These are phyloP conservation scores for Suillus variegatus DNA, from an alignment of 768 basidiomycete species.

Conservation along the genomic window DNA sequence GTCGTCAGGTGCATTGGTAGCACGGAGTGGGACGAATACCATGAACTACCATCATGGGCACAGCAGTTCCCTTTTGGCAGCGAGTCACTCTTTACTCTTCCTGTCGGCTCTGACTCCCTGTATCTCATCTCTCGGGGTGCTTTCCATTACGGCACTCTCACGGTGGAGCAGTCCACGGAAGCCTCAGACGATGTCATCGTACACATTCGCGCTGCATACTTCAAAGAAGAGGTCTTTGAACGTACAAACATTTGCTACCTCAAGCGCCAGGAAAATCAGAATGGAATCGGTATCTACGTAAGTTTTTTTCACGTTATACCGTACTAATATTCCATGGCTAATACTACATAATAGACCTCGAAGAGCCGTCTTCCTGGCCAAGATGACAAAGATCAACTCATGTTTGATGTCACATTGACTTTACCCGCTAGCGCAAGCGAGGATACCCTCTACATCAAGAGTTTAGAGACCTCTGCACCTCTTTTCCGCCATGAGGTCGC, in stretches of 20 bases:
- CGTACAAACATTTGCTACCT: constrained; percentile 35
- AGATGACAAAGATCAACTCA: constrained; percentile 17
- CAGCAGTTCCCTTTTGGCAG: constrained; percentile 17
- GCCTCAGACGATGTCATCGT: constrained; percentile 22
- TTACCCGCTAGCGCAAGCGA: constrained; percentile 26
- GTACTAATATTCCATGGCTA: not conserved
- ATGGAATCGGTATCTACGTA: constrained; percentile 42
- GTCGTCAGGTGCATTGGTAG: constrained; percentile 15
- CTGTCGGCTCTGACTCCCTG: constrained; percentile 28
- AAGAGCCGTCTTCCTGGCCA: not conserved
- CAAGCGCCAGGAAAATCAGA: constrained; percentile 21
- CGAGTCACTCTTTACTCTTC: constrained; percentile 30
- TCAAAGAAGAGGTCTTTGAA: constrained; percentile 21
- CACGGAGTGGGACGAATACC: constrained; percentile 19
- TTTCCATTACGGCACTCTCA: constrained; percentile 23
- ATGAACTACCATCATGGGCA: constrained; percentile 18
- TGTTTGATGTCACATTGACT: constrained; percentile 30
- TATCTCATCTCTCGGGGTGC: constrained; percentile 38
- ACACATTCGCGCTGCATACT: constrained; percentile 32
- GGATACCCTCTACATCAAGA: constrained; percentile 24
- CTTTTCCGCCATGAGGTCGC: constrained; percentile 31
- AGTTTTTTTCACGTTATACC: constrained; percentile 11
- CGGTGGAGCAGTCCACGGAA: constrained; percentile 18
- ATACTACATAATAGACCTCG: constrained; percentile 19
- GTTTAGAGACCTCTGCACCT: constrained; percentile 29